These are phyloP conservation scores for Ophiostoma novo-ulmi DNA, from an alignment of 2,329 filamentous ascomycete species.

Conservation along the genomic window DNA sequence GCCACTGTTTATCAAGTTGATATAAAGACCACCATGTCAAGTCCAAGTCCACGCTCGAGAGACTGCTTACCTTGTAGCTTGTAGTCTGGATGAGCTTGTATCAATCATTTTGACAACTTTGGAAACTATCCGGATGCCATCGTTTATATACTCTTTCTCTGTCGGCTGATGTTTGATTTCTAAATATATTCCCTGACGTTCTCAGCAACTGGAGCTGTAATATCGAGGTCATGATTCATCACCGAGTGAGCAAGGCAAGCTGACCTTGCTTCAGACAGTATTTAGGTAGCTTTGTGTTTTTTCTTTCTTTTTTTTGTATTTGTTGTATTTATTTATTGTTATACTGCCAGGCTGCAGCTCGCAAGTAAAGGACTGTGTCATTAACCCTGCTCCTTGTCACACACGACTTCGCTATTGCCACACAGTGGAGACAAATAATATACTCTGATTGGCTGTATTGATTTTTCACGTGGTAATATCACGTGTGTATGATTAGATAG, in stretches of 20 bases:
- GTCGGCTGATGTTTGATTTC: not conserved
- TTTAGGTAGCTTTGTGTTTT: not conserved
- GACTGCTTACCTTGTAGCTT: not conserved
- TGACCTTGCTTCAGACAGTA: not conserved
- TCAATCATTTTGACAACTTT: not conserved
- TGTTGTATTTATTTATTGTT: not conserved
- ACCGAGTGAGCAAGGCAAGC: conserved; percentile 17
- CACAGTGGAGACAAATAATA: no score
- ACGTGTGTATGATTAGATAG: no score
- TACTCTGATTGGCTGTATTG: no score
- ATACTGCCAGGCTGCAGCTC: not conserved
- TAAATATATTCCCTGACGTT: not conserved
- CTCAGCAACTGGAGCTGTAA: not conserved
- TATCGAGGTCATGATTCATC: conserved; percentile 16
- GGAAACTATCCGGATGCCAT: not conserved
- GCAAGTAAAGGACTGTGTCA: not conserved
- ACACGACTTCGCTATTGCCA: no score
- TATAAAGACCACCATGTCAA: not conserved
- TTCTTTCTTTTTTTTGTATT: not conserved
- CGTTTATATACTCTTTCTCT: conserved; percentile 3
- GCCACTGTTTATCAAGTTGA: not conserved
- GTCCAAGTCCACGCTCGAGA: not conserved
- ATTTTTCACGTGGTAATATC: no score
- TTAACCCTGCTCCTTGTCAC: no score
- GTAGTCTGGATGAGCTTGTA: not conserved